Base-by-base conservation (phyloP, 345 rosid species). In the Chamaenerion angustifolium region DNA sequence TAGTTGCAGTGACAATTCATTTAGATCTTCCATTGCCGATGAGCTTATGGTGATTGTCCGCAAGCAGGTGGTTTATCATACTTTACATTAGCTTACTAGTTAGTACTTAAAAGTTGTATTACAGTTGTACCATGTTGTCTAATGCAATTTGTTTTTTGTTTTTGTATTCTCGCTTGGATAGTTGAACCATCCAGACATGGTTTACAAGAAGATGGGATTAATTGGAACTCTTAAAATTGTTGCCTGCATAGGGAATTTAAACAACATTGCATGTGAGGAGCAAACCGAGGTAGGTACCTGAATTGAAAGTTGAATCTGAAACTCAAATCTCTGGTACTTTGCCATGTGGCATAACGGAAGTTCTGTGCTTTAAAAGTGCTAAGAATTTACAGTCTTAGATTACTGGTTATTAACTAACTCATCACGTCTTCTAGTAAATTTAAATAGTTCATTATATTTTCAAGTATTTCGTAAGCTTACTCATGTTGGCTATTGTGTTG, bases 121-220 rank as follows among this genome's bases (percentile, higher is more conserved):
- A 16, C 42, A 35, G 41, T 52, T 12, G 16, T 43, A 40, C 18
- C 6, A 31, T 31, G 10, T 14, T 41, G 44, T 46, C 25, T 60
- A 46, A 12, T 25, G 43, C 23, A 35, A 16, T n/a, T 57, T 43
- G 18, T 1, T 13, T 42, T 21, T 43, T 55, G 17, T 16, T 16
- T 25, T 48, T 21, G 16, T 42, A n/a, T 55, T 17, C 18, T 16
- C 45, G 10, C 31, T 54, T 56, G 52, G 58, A 37, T 71, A 87
- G 96, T 75, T 83, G 44, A 76, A 64, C 69, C 96, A 87, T 71
- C 69, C 82, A 12, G 84, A 81, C 52, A 46, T 83, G 61, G 81
- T 74, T 69, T 87, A 81, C 81, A 81, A 79, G 75, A 83, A 67
- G 76, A 87, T 87, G 87, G 96, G 96, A 6, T 49, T 83, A 57